Conservation (phyloP, 2,329 filamentous ascomycete genomes). For the Colletotrichum phormii region DNA sequence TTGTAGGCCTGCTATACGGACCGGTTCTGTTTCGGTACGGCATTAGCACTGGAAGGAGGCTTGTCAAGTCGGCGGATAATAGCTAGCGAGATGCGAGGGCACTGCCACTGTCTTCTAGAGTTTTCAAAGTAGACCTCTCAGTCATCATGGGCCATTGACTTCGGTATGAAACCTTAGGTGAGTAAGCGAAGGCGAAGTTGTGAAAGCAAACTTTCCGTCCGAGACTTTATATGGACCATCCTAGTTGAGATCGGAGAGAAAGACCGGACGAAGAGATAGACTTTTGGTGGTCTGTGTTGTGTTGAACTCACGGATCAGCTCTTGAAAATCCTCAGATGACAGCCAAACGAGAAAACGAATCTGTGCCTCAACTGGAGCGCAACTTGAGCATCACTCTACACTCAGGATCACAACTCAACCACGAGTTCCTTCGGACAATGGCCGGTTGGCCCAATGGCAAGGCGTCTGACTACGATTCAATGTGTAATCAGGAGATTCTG, state of each 20-base stretch:
- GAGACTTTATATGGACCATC: background rate
- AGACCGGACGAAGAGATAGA: background rate
- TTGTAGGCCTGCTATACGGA: background rate
- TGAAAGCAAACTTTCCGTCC: background rate
- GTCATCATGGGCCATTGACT: background rate
- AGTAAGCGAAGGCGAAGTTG: conserved; percentile 2
- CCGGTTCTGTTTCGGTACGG: background rate
- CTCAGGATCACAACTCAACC: background rate
- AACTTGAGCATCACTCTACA: background rate
- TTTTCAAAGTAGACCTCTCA: background rate
- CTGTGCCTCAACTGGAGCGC: background rate
- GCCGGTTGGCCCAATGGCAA: conserved; percentile 52
- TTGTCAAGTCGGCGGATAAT: background rate
- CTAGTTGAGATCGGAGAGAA: background rate
- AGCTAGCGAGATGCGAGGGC: background rate
- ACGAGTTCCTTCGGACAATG: background rate
- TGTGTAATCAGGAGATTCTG: conserved; percentile 36
- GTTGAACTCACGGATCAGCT: background rate
- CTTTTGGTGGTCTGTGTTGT: background rate
- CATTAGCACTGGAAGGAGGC: too few relatives aligned
- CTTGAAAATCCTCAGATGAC: background rate
- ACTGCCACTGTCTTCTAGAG: background rate
- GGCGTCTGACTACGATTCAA: conserved; percentile 55
- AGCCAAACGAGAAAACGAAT: too few relatives aligned
- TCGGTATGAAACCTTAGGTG: background rate